Evolutionary conservation across 2,329 filamentous ascomycete species (phyloP).

Genomic region (Blumeriella jaapii): DNA sequence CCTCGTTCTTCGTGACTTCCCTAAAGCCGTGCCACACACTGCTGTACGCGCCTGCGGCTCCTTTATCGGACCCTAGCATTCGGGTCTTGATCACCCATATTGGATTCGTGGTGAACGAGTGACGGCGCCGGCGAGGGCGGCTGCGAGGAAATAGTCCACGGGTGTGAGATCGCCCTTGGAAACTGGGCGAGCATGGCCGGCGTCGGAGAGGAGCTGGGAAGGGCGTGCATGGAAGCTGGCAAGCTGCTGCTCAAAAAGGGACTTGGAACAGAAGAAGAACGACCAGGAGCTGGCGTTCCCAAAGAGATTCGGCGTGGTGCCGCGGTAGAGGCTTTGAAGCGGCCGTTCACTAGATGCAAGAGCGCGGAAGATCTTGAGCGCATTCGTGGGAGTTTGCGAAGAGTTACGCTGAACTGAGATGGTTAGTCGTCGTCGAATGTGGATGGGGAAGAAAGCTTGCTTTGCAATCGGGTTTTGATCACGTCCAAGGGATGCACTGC

Average conservation of each 20-base stretch:
- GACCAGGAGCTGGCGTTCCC: conserved; percentile 89
- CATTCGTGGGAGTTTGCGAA: conserved; percentile 33
- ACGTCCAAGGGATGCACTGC: conserved; percentile 88
- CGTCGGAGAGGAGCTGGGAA: conserved; percentile 1
- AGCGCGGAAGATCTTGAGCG: conserved; percentile 39
- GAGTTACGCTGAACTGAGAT: conserved; percentile 39
- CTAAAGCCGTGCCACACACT: conserved; percentile 61
- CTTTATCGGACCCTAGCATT: conserved; percentile 78
- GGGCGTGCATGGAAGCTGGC: conserved; percentile 16
- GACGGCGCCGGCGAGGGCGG: conserved; percentile 55
- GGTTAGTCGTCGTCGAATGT: conserved; percentile 29
- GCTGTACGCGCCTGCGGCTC: conserved; percentile 66
- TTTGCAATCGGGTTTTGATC: conserved; percentile 91
- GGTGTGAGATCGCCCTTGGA: conserved; percentile 13
- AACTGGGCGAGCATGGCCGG: not conserved
- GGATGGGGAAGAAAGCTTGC: conserved; percentile 34
- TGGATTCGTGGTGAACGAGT: conserved; percentile 80
- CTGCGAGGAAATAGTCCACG: conserved; percentile 70
- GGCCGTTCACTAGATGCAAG: conserved; percentile 38
- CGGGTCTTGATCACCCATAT: conserved; percentile 98
- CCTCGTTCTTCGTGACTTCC: conserved; percentile 60
- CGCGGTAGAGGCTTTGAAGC: conserved; percentile 69
- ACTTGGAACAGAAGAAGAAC: conserved; percentile 77
- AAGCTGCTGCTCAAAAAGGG: conserved; percentile 36
- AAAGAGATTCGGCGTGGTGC: conserved; percentile 78